Evolutionary conservation across 2,329 filamentous ascomycete species (phyloP), one percentile per base, ranked within the genome.

Genomic region (Elsinoe batatas): DNA sequence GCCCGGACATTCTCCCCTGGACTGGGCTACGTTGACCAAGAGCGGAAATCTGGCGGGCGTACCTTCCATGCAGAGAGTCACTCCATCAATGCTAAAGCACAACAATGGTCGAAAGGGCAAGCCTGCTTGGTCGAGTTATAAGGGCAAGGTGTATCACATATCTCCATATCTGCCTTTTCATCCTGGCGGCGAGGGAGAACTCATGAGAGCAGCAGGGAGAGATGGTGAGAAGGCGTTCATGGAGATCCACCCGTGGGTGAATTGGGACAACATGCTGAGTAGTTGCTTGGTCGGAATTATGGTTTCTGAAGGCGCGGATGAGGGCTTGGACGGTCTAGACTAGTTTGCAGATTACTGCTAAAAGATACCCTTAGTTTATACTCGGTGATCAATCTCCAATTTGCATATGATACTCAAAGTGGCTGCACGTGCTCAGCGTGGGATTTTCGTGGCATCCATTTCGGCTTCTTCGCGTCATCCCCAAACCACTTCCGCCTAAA

Each of bases 101-200:
- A 83, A 89, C 71, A 94, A 87, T 37, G 91, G 91, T 0, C 82
- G 91, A 30, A 87, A 86, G 66, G 89, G 89, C 7, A 84, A 80
- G 59, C 88, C 95, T 64, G 89, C 91, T 0, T 98, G 93, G 93
- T 94, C 87, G 58, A 87, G 83, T 1, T 84, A 95, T 58, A 85
- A 88, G 58, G 91, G 91, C 1, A 87, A 87, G 64, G 91, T 97
- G 26, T 98, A 97, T 72, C 97, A 97, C 65, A 84, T 98, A 57
- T 85, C 85, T 0, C 89, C 91, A 0, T 98, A 97, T 67, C 68
- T 90, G 35, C 83, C 87, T 1, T 98, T 90, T 67, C 93, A 98
- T 68, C 93, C 93, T 0, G 93, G 93, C 18, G 93, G 88, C 7
- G 81, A 85, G 63, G 81, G 82, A 3, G 87, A 94, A 71, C 69